Evolutionary conservation across 2,329 filamentous ascomycete genomes (phyloP).

Genomic region (Epichloe typhina): DNA sequence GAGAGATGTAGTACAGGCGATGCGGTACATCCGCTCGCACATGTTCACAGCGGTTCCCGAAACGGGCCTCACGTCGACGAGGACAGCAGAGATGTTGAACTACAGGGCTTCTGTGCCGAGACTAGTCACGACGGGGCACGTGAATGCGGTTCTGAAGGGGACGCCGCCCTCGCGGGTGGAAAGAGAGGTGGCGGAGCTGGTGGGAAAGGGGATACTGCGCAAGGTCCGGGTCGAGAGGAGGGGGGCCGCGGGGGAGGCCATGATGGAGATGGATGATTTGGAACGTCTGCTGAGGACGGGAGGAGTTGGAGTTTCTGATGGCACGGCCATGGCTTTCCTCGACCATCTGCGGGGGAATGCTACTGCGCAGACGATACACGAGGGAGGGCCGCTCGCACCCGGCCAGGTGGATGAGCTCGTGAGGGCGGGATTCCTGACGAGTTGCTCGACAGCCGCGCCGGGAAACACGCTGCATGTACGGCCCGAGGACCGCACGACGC

Average conservation of each 20-base stretch:
- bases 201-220: slow-evolving; percentile 41
- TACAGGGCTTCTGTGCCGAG: slow-evolving; percentile 47
- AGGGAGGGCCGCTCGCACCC: slow-evolving; percentile 21
- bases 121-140: slow-evolving; percentile 51
- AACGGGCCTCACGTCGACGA: slow-evolving; percentile 49
- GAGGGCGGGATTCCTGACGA: slow-evolving; percentile 53
- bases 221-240: slow-evolving; percentile 50
- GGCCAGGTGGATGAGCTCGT: slow-evolving; percentile 45
- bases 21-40: slow-evolving; percentile 43
- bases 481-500: slow-evolving; percentile 39
- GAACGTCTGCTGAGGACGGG: slow-evolving; percentile 30
- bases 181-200: slow-evolving; percentile 50
- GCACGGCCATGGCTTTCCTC: slow-evolving; percentile 37
- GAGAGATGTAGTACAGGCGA: slow-evolving; percentile 50
- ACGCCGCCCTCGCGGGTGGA: slow-evolving; percentile 49
- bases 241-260: slow-evolving; percentile 51
- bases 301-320: slow-evolving; percentile 24
- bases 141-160: slow-evolving; percentile 44
- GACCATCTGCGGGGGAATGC: slow-evolving; percentile 37
- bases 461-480: slow-evolving; percentile 29
- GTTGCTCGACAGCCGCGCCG: slow-evolving; percentile 16
- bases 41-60: slow-evolving; percentile 55
- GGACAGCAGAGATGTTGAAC: slow-evolving; percentile 50
- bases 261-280: slow-evolving; percentile 46
- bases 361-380: slow-evolving; percentile 20